phyloP scores from a whole-genome alignment of 306 rosid genomes.

The Sophora flavescens region DNA sequence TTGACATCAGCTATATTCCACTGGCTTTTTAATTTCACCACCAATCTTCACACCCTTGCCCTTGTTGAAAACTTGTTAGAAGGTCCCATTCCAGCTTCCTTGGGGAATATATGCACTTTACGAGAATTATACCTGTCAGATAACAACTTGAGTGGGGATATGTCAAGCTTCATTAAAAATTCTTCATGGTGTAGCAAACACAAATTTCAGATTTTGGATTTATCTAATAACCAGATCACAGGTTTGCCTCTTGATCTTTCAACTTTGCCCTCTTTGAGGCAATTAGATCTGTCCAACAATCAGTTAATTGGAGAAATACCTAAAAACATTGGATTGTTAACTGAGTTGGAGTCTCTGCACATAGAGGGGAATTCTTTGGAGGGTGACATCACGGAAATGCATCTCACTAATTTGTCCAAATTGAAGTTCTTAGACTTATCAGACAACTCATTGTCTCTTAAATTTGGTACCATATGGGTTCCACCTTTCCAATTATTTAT shows the following conservation, averaged over 20 bases:
- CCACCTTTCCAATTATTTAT: not conserved
- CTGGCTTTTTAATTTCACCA: slow-evolving; percentile 14
- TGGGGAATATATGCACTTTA: slow-evolving; percentile 29
- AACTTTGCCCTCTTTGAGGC: no score
- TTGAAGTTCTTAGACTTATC: accelerated
- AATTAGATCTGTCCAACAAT: no score
- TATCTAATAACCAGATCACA: not conserved
- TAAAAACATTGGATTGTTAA: not conserved
- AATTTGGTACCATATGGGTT: not conserved
- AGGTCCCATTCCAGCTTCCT: not conserved
- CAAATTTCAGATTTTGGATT: not conserved
- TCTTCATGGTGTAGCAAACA: not conserved
- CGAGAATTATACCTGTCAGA: accelerated
- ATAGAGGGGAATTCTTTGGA: not conserved
- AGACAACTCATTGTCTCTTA: slow-evolving; percentile 4
- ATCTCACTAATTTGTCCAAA: slow-evolving; percentile 8
- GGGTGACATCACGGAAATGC: slow-evolving; percentile 30
- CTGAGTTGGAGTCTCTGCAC: not conserved
- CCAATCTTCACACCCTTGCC: slow-evolving; percentile 19
- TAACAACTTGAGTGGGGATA: slow-evolving; percentile 27
- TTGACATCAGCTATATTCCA: slow-evolving; percentile 9
- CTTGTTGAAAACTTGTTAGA: not conserved
- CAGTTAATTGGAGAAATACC: not conserved
- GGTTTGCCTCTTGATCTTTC: slow-evolving; percentile 10
- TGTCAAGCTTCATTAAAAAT: not conserved